These are phyloP conservation scores for Nitzschia inconspicua DNA, from an alignment of 108 stramenopile genomes.

Conservation along the genomic window DNA sequence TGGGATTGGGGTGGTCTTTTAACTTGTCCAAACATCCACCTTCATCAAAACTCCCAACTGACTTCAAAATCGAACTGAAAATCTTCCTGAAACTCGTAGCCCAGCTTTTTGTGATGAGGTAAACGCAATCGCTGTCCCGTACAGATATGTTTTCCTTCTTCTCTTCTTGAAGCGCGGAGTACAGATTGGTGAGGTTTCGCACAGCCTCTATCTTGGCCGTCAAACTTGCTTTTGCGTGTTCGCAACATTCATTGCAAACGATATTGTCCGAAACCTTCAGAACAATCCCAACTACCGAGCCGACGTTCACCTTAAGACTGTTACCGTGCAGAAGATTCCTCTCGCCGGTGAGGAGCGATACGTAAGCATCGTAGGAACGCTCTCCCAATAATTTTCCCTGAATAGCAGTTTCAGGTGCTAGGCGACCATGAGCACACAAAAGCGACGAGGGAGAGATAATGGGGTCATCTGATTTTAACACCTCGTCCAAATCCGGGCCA, in stretches of 20 bases:
- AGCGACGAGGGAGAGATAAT: conserved; percentile 25
- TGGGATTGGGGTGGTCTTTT: neutral
- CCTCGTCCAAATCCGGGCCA: conserved; percentile 41
- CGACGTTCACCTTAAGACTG: conserved; percentile 6
- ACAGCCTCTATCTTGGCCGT: conserved; percentile 10
- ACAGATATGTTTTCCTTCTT: neutral
- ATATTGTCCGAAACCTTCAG: conserved; percentile 20
- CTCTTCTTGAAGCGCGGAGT: conserved; percentile 16
- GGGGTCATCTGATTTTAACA: conserved; percentile 11
- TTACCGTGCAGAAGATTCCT: conserved; percentile 6
- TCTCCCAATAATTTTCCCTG: conserved; percentile 59
- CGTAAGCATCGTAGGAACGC: conserved; percentile 35
- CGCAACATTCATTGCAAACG: conserved; percentile 29
- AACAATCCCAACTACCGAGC: conserved; percentile 1
- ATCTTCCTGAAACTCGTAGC: conserved; percentile 22
- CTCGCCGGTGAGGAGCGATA: conserved; percentile 34
- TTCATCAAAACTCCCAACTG: conserved; percentile 5
- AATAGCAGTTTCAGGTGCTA: conserved; percentile 44
- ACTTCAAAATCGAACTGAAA: conserved; percentile 14
- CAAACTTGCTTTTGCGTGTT: conserved; percentile 14
- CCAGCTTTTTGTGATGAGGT: conserved; percentile 9
- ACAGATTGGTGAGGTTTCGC: conserved; percentile 16
- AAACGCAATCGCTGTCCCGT: conserved; percentile 17
- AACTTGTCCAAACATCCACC: conserved; percentile 2
- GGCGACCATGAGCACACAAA: conserved; percentile 55